phyloP scores from a whole-genome alignment of 2,329 filamentous ascomycete genomes.

The Mycosphaerella sp. region DNA sequence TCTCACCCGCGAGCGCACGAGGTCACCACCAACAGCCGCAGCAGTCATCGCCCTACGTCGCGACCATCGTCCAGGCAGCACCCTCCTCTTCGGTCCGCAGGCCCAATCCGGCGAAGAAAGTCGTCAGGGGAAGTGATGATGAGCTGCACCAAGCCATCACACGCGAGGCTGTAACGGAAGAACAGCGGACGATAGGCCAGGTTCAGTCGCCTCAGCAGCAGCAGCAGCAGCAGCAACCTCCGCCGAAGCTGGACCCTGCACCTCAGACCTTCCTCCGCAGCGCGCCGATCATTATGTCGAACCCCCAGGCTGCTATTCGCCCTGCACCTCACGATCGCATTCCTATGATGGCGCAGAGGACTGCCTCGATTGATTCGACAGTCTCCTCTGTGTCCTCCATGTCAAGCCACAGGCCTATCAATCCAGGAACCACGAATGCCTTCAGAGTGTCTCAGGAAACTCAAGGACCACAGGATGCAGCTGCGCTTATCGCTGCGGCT shows the following conservation, averaged over 20 bases:
- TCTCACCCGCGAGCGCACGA: not conserved
- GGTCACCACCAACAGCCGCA: not conserved
- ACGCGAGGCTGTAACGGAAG: slow-evolving; percentile 20
- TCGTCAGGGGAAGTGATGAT: slow-evolving; percentile 22
- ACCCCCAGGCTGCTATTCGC: slow-evolving; percentile 4
- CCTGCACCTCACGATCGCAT: slow-evolving; percentile 5
- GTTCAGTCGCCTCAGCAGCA: slow-evolving; percentile 10
- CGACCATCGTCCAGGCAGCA: not conserved
- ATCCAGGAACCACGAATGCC: slow-evolving; percentile 22
- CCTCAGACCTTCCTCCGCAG: slow-evolving; percentile 26
- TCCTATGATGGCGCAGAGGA: slow-evolving; percentile 46
- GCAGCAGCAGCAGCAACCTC: slow-evolving; percentile 8
- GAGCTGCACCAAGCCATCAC: slow-evolving; percentile 22
- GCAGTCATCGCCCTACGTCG: not conserved
- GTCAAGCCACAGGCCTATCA: slow-evolving; percentile 30
- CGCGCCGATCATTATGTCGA: slow-evolving; percentile 15
- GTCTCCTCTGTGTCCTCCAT: slow-evolving; percentile 55
- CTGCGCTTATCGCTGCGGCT: slow-evolving; percentile 70
- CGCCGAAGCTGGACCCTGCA: slow-evolving; percentile 14
- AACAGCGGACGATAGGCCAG: slow-evolving; percentile 12
- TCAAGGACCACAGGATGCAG: slow-evolving; percentile 66
- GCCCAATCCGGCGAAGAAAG: slow-evolving; percentile 25
- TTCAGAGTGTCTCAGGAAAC: slow-evolving; percentile 51
- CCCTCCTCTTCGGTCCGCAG: slow-evolving; percentile 7
- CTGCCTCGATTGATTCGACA: slow-evolving; percentile 88